Evolutionary conservation across 352 stramenopile genomes (phyloP).

Genomic region (Phytophthora hybrid): DNA sequence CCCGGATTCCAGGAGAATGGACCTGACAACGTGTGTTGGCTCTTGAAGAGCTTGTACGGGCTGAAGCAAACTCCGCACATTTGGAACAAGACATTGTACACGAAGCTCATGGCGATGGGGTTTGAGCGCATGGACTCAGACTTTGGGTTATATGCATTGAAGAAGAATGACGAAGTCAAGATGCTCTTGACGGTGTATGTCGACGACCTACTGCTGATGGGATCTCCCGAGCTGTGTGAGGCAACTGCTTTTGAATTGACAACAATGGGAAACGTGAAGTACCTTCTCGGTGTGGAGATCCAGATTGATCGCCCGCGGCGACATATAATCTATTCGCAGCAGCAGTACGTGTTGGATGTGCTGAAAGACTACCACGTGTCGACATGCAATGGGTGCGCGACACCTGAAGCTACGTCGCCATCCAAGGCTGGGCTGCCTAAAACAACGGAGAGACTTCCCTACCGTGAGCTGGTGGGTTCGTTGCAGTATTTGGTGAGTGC

Average conservation of each 20-base stretch:
- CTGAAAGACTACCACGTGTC: background rate
- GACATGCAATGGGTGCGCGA: background rate
- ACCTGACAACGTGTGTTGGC: background rate
- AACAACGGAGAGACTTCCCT: background rate
- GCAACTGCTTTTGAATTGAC: background rate
- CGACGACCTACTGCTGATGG: background rate
- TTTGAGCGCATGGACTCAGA: background rate
- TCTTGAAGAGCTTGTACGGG: background rate
- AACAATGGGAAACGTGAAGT: background rate
- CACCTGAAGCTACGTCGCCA: background rate
- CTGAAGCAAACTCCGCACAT: conserved; percentile 12
- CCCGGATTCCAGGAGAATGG: background rate
- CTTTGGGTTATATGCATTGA: background rate
- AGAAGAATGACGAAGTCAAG: background rate
- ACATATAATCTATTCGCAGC: background rate
- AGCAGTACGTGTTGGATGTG: background rate
- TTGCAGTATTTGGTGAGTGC: conserved; percentile 13
- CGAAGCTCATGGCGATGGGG: background rate
- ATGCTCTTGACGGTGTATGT: background rate
- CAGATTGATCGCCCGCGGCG: background rate
- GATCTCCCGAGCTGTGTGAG: background rate
- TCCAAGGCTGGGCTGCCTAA: background rate
- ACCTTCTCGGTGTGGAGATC: background rate
- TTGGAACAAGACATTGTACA: conserved; percentile 16
- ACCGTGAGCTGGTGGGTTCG: too few relatives aligned